Percentiles rank a stretch among this genome's conserved stretches.
Conservation (phyloP, 768 basidiomycete species). For the Agaricus sinodeliciosus region DNA sequence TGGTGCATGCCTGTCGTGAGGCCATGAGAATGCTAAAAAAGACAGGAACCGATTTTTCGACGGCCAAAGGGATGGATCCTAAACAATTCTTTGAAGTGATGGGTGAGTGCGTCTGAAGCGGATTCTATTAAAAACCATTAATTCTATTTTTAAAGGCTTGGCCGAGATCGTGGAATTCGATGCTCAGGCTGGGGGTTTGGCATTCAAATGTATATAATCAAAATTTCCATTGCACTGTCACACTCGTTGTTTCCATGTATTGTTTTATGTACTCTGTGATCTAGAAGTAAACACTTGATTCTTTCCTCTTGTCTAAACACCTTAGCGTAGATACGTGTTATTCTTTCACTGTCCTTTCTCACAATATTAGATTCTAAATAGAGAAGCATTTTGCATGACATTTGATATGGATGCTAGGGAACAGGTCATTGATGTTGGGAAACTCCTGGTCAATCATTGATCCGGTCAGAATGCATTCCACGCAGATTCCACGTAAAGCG, state of each 20-base stretch:
- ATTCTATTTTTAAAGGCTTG: constrained; percentile 9
- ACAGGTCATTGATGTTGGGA: too few relatives aligned
- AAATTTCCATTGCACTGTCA: not conserved
- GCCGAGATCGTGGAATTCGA: constrained; percentile 13
- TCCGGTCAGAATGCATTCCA: too few relatives aligned
- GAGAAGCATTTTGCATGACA: too few relatives aligned
- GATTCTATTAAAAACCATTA: not conserved
- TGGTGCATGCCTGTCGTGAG: constrained; percentile 71
- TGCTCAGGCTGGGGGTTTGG: constrained; percentile 13
- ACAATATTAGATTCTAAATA: too few relatives aligned
- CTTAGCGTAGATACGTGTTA: not conserved
- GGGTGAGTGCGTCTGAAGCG: constrained; percentile 32
- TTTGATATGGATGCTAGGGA: too few relatives aligned
- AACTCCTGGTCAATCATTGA: too few relatives aligned
- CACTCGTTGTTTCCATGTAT: not conserved
- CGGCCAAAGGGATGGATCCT: constrained; percentile 64
- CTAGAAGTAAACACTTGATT: not conserved
- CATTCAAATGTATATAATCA: constrained; percentile 10
- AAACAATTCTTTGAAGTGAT: constrained; percentile 74
- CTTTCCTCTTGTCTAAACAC: not conserved
- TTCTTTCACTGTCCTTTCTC: too few relatives aligned
- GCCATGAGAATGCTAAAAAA: constrained; percentile 72
- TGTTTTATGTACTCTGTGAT: not conserved
- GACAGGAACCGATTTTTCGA: constrained; percentile 66
- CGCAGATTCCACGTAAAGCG: too few relatives aligned